These are phyloP conservation scores for Luffa acutangula DNA, from an alignment of 306 rosid genomes.

Conservation along the genomic window DNA sequence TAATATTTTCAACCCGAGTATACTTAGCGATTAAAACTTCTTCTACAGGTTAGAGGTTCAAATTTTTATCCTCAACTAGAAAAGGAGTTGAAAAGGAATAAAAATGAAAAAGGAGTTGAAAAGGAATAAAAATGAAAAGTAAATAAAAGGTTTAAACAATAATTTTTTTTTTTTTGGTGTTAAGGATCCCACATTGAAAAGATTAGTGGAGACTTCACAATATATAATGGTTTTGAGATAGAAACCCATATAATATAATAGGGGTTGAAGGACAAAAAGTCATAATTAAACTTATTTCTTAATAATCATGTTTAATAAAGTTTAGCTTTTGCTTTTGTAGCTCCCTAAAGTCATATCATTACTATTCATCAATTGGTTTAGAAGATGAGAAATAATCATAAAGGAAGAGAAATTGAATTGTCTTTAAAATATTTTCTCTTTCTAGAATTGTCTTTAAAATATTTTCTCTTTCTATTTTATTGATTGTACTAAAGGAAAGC, in stretches of 20 bases:
- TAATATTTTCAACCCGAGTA: too few species aligned
- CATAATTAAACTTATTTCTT: neutral
- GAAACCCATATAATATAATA: too few species aligned
- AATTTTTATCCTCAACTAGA: neutral
- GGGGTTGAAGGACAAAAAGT: neutral
- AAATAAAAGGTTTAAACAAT: neutral
- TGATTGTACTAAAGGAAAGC: neutral
- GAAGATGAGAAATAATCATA: neutral
- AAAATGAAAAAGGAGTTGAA: neutral
- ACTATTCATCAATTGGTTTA: neutral
- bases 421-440: neutral
- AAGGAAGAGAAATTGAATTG: neutral
- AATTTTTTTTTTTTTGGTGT: too few species aligned
- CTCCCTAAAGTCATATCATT: neutral
- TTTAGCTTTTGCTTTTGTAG: neutral
- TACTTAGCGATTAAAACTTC: too few species aligned
- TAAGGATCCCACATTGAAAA: too few species aligned
- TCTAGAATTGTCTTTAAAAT: neutral
- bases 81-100: neutral
- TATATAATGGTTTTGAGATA: too few species aligned
- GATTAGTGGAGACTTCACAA: too few species aligned
- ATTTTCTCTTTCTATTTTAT: neutral
- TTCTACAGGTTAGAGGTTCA: neutral
- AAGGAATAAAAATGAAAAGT: neutral
- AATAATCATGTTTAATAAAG: neutral